A percentile compares a stretch with the other conserved stretches of the same genome.
These are phyloP conservation scores for Oleoguttula mirabilis DNA, from an alignment of 495 filamentous ascomycete genomes.

Conservation along the genomic window DNA sequence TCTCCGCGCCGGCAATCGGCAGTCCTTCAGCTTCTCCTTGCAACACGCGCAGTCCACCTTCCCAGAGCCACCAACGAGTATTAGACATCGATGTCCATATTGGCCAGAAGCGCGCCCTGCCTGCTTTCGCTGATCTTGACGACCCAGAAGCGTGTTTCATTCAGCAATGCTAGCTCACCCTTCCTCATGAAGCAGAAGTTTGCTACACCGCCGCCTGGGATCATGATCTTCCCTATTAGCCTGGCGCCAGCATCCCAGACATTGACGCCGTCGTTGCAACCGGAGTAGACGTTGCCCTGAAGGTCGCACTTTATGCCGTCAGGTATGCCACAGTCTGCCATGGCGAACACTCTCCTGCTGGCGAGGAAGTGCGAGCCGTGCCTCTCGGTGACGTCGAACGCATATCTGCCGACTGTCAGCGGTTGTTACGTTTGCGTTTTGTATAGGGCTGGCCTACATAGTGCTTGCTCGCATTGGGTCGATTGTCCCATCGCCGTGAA, in stretches of 20 bases:
- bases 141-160: conserved; percentile 4
- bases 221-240: conserved; percentile 31
- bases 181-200: conserved; percentile 15
- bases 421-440: too few relatives aligned
- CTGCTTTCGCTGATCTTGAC: conserved; percentile 1
- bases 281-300: conserved; percentile 36
- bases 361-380: conserved; percentile 5
- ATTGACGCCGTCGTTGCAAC: conserved; percentile 37
- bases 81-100: conserved; percentile 3
- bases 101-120: conserved; percentile 3
- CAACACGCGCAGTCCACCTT: too few relatives aligned
- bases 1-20: too few relatives aligned
- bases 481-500: conserved; percentile 11
- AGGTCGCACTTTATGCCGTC: conserved; percentile 35
- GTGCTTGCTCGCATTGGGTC: conserved; percentile 7
- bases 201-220: conserved; percentile 23
- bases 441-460: too few relatives aligned
- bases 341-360: conserved; percentile 16
- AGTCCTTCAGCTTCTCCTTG: too few relatives aligned
- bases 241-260: conserved; percentile 29
- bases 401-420: conserved; percentile 4
- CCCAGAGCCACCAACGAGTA: too few relatives aligned
- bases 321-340: conserved; percentile 23
- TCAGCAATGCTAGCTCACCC: conserved; percentile 5
- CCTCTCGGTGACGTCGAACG: conserved; percentile 2